Base-by-base conservation (phyloP, 129 eudicot species). In the Lactuca sativa region DNA sequence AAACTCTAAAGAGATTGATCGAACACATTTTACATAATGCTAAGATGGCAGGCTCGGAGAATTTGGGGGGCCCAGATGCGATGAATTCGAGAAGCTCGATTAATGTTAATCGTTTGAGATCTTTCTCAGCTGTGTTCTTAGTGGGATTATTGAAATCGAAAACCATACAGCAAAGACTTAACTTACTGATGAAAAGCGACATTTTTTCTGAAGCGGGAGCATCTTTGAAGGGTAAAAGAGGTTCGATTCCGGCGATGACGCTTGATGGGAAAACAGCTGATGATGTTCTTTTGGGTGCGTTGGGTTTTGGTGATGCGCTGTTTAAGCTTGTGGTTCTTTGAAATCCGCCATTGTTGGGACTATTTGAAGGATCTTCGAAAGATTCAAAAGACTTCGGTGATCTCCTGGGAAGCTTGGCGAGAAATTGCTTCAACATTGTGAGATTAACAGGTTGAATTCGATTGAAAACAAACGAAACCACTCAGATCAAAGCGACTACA, bases 11-110 rank as follows among this genome's bases (percentile, higher is more conserved):
- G 73, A 93, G 78, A 76, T 92, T 93, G 66, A 86, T 64, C n/a
- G 86, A 75, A 75, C 98, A 93, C 96, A 86, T 92, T 76, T 86
- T 93, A 82, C 95, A 86, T 54, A 88, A 73, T 4, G 95, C 96
- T 56, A 85, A 67, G n/a, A 89, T 89, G 4, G 96, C 92, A 7
- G 96, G 98, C 74, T 93, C 98, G 0, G 92, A 74, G 78, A 86
- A 93, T 73, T 80, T 81, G 0, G 90, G 82, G 9, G 96, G 91
- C 56, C 81, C 90, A 16, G 88, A 79, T 13, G 95, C 72, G 25
- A 89, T 69, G 53, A 93, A 93, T 6, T 89, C 96, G 16, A 84
- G 82, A 41, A 93, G 92, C 80, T 89, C 98, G 32, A 89, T 65
- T 81, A 93, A 64, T 11, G 96, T 93, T 14, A 71, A 67, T 1